phyloP scores from a whole-genome alignment of 208 protist genomes.

The Trypanosoma melophagium region DNA sequence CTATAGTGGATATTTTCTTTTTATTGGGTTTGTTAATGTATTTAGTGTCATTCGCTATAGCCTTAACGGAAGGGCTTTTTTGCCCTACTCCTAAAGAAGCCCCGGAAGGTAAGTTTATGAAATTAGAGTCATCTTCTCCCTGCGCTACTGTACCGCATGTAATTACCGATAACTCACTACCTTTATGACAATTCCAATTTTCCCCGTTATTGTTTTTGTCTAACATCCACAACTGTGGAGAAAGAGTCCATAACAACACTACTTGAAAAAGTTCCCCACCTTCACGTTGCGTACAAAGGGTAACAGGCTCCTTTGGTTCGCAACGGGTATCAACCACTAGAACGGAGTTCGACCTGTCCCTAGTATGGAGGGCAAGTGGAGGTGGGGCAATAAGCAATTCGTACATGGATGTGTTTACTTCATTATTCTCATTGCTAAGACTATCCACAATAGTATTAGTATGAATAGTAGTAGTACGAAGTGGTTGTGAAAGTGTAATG shows the following conservation, averaged over 20 bases:
- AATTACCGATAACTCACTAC: too few relatives aligned
- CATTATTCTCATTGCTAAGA: background rate
- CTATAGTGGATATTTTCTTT: too few relatives aligned
- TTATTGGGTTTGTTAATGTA: too few relatives aligned
- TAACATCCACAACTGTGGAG: background rate
- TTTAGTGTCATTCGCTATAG: too few relatives aligned
- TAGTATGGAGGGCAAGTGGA: background rate
- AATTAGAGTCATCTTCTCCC: too few relatives aligned
- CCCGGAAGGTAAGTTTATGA: too few relatives aligned
- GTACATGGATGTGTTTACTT: background rate
- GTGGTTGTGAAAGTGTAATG: conserved; percentile 26
- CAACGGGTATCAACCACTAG: conserved; percentile 7
- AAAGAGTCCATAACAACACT: conserved; percentile 1
- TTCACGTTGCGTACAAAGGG: background rate
- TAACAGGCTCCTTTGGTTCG: background rate
- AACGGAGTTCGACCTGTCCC: background rate
- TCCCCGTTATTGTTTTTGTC: too few relatives aligned
- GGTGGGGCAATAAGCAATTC: conserved; percentile 12
- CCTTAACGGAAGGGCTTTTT: too few relatives aligned
- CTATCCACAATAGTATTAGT: background rate
- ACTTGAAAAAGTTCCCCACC: conserved; percentile 4
- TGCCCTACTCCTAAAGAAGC: too few relatives aligned
- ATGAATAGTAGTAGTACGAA: background rate
- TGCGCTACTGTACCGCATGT: too few relatives aligned
- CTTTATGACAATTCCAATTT: too few relatives aligned